Evolutionary conservation across 176 grass and related monocot genomes (phyloP), one percentile per base, ranked within the genome.

Genomic region (Tillandsia leiboldiana): DNA sequence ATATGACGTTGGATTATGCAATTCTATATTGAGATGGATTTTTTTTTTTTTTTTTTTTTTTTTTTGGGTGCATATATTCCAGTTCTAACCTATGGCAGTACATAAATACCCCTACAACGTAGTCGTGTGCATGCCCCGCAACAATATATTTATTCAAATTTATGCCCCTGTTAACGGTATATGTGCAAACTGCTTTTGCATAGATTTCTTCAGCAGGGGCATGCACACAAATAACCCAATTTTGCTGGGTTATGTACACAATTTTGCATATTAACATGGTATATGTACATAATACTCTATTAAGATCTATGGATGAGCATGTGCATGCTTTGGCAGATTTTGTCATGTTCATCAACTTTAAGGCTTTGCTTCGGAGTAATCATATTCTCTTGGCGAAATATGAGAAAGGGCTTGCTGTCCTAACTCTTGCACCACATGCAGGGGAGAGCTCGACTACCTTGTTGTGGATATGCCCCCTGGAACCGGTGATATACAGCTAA

Each of bases 401-500:
- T 61, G 15, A 61, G 17, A 23, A 42, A 18, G n/a, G 15, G 56
- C 22, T 61, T 61, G 56, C 22, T 61, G 56, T 61, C 15, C 22
- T 42, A 42, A 42, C 33, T 61, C 12, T 61, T 23, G 15, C 56
- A 61, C 15, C 22, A 61, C 64, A 65, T 51, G 48, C 78, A 96
- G 92, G 93, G 93, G 93, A 8, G 93, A 97, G 63, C 81, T 97
- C 59, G 93, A 97, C 77, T 97, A 97, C 72, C 89, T 97, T 79
- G 76, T 97, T 79, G 87, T 97, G 20, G 93, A 97, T 77, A 92
- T 97, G 93, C 93, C 93, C 73, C 93, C 93, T 64, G 93, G 93
- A 87, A 97, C 93, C 70, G 93, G 93, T 48, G 93, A 97, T 75
- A 97, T 97, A 76, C 93, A 97, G 52, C 86, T 97, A 73, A 97